These are phyloP conservation scores for Pontederia crassipes DNA, from an alignment of 176 grass and related monocot species.

Conservation along the genomic window DNA sequence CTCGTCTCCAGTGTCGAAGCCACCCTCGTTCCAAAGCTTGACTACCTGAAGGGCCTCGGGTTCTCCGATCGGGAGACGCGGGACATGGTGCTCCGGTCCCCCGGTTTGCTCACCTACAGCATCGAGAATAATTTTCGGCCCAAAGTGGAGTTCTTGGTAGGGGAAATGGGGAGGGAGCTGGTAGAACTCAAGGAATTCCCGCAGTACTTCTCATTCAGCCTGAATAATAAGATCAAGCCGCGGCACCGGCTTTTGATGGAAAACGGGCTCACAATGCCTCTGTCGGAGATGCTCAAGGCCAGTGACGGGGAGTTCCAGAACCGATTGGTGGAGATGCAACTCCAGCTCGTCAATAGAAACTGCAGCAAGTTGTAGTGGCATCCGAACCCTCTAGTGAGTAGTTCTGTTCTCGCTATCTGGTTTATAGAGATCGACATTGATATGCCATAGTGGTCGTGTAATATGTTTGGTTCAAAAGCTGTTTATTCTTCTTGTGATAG, in stretches of 20 bases:
- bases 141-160: slow-evolving; percentile 17
- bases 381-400: slow-evolving; percentile 1
- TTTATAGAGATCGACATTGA: not conserved
- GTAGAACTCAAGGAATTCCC: slow-evolving; percentile 20
- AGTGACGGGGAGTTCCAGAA: slow-evolving; percentile 16
- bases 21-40: slow-evolving; percentile 22
- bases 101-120: slow-evolving; percentile 19
- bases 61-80: slow-evolving; percentile 11
- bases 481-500: too few relatives aligned
- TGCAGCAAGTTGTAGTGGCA: not conserved
- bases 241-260: slow-evolving; percentile 13
- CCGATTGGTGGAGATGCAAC: slow-evolving; percentile 17
- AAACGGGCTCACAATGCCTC: slow-evolving; percentile 8
- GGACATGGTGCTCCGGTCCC: slow-evolving; percentile 18
- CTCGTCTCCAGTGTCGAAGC: slow-evolving; percentile 25
- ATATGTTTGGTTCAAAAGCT: too few relatives aligned
- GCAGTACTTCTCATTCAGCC: slow-evolving; percentile 25
- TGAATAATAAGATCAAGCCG: slow-evolving; percentile 24
- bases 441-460: too few relatives aligned
- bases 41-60: slow-evolving; percentile 18
- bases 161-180: slow-evolving; percentile 19
- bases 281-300: slow-evolving; percentile 19
- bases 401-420: not conserved
- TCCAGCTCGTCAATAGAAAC: not conserved
- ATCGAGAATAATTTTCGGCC: slow-evolving; percentile 23